A percentile compares a stretch with the other conserved stretches of the same genome.
Evolutionary conservation across 2,329 filamentous ascomycete species (phyloP).

Genomic region (Calonectria ilicicola): DNA sequence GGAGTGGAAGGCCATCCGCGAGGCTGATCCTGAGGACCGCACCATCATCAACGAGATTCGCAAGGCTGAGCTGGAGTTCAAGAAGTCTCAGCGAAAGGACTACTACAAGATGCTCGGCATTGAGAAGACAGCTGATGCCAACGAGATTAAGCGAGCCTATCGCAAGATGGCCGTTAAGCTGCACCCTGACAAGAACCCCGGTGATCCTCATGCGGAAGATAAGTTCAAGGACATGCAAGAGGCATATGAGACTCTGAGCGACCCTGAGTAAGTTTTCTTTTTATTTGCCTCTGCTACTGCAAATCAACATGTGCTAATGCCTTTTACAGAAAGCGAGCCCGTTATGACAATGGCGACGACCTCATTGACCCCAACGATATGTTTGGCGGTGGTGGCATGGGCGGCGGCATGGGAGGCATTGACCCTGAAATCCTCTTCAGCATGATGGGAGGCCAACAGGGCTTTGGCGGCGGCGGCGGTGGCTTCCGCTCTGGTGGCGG

Average conservation of each 20-base stretch:
- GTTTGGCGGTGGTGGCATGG: slow-evolving; percentile 78
- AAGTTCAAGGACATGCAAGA: slow-evolving; percentile 98
- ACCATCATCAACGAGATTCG: slow-evolving; percentile 86
- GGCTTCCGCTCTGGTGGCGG: slow-evolving; percentile 61
- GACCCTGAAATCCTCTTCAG: slow-evolving; percentile 84
- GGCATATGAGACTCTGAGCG: slow-evolving; percentile 95
- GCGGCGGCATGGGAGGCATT: slow-evolving; percentile 75
- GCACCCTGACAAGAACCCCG: slow-evolving; percentile 98
- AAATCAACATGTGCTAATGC: slow-evolving; percentile 48
- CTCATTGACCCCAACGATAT: slow-evolving; percentile 89
- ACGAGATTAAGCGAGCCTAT: slow-evolving; percentile 96
- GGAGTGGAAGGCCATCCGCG: slow-evolving; percentile 88
- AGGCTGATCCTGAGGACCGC: slow-evolving; percentile 85
- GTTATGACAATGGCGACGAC: slow-evolving; percentile 94
- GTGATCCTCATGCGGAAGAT: slow-evolving; percentile 84
- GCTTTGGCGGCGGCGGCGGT: slow-evolving; percentile 66
- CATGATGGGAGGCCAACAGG: slow-evolving; percentile 80
- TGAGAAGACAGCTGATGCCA: slow-evolving; percentile 85
- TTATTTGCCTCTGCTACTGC: background rate
- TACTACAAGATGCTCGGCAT: slow-evolving; percentile 98
- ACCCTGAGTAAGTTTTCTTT: slow-evolving; percentile 82
- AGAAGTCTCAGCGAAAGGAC: slow-evolving; percentile 97
- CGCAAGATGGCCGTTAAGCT: slow-evolving; percentile 93
- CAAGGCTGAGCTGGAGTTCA: slow-evolving; percentile 92
- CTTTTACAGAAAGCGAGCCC: slow-evolving; percentile 78